Conservation (phyloP, 129 eudicot genomes). For the Kitagawia praeruptora region DNA sequence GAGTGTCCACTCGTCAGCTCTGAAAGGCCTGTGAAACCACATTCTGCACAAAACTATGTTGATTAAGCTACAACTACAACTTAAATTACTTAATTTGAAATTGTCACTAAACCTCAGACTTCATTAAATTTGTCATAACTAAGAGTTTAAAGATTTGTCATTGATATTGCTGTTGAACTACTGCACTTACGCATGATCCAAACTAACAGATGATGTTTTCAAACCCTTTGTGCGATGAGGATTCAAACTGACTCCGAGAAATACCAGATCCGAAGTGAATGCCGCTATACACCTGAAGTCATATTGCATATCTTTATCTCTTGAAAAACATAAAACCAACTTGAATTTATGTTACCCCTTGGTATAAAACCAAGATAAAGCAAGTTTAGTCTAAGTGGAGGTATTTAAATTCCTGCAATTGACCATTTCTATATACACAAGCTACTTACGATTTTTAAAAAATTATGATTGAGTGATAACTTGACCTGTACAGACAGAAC, state of each 20-base stretch:
- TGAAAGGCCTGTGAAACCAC: conserved; percentile 92
- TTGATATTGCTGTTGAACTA: neutral
- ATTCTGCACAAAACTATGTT: conserved; percentile 41
- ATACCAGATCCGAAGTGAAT: conserved; percentile 83
- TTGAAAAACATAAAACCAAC: conserved; percentile 7
- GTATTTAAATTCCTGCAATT: neutral
- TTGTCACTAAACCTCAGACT: neutral
- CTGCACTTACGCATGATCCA: conserved; percentile 89
- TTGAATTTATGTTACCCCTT: neutral
- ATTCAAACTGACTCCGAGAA: conserved; percentile 59
- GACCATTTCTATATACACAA: neutral
- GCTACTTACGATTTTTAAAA: neutral
- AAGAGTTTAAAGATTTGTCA: neutral
- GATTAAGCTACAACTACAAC: neutral
- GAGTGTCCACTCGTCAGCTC: conserved; percentile 93
- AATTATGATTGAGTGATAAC: neutral
- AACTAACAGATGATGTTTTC: conserved; percentile 61
- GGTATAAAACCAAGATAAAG: neutral
- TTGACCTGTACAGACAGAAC: neutral
- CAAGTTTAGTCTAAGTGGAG: neutral
- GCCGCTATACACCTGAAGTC: conserved; percentile 82
- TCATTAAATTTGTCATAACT: neutral
- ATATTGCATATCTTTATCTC: conserved; percentile 9
- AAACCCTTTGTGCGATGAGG: conserved; percentile 84
- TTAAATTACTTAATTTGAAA: neutral